Evolutionary conservation across 805 yeast species (phyloP).

Genomic region (Nakazawaea molendinolei): DNA sequence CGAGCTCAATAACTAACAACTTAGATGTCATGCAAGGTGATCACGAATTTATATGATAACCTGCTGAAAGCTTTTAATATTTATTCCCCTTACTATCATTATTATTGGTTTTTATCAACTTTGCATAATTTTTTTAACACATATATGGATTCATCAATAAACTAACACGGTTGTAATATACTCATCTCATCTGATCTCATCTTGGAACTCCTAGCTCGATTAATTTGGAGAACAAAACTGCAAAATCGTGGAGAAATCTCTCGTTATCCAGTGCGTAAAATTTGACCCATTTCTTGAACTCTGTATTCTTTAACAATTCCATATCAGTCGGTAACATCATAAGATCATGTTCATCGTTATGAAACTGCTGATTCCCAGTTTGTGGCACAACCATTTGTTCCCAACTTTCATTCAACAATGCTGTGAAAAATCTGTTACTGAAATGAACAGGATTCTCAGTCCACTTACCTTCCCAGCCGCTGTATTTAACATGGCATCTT

Average conservation of each 20-base stretch:
- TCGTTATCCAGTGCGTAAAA: conserved; percentile 62
- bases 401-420: conserved; percentile 50
- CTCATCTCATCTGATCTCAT: background rate
- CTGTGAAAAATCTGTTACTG: conserved; percentile 35
- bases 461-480: conserved; percentile 48
- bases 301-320: conserved; percentile 57
- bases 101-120: too few species aligned
- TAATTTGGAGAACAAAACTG: conserved; percentile 60
- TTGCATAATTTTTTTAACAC: too few species aligned
- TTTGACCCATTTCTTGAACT: conserved; percentile 54
- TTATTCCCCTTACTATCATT: too few species aligned
- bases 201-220: conserved; percentile 37
- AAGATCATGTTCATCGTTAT: conserved; percentile 31
- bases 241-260: conserved; percentile 56
- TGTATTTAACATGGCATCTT: conserved; percentile 54
- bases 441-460: conserved; percentile 32
- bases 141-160: too few species aligned
- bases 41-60: conserved; percentile 26
- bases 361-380: conserved; percentile 34
- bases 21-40: conserved; percentile 47
- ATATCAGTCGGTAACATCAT: conserved; percentile 89
- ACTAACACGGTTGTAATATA: too few species aligned
- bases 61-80: conserved; percentile 25
- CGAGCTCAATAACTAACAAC: conserved; percentile 46
- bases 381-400: conserved; percentile 34